Base-by-base conservation (phyloP, 148 eudicot species). In the Mesembryanthemum crystallinum region DNA sequence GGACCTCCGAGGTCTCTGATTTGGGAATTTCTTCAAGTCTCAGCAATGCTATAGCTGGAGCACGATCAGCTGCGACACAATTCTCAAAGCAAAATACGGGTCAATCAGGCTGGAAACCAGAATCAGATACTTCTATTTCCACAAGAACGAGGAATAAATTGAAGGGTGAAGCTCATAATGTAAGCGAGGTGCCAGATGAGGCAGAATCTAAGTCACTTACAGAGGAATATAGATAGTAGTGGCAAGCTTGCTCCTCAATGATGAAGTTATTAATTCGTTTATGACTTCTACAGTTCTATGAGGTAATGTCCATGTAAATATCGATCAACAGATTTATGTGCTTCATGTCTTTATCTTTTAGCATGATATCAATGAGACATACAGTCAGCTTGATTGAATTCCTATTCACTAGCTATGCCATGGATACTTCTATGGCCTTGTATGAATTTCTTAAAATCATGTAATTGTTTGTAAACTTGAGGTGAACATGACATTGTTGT, bases 21-120 rank as follows among this genome's bases (percentile, higher is more conserved):
- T 32, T 80, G 30, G 88, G 79, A 54, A 84, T 83, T 63, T 82
- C 97, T 3, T 81, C 94, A 21, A 76, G 74, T 33, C 94, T 93
- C 57, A 72, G 76, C 24, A 86, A 86, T 32, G 94, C 89, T 68
- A 91, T 89, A 67, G 88, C 87, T 76, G 91, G 87, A 52, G 98
- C 98, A n/a, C 84, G 83, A 68, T 86, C 78, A 24, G 98, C 92
- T 68, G 89, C 98, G 0, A 67, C 87, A 58, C 92, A 93, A 77
- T 89, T 87, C 69, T 80, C 86, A 7, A 91, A 76, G 83, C 84
- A 82, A 71, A 72, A 49, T 21, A 63, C 57, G 52, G 58, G 59
- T 24, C 78, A 68, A 43, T 55, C 84, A 14, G 18, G 71, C 49
- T 0, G 43, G 13, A 66, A 51, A 12, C 20, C 15, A 55, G 86